Conservation (phyloP, 2,329 filamentous ascomycete genomes). For the Pestalotiopsis sp. region DNA sequence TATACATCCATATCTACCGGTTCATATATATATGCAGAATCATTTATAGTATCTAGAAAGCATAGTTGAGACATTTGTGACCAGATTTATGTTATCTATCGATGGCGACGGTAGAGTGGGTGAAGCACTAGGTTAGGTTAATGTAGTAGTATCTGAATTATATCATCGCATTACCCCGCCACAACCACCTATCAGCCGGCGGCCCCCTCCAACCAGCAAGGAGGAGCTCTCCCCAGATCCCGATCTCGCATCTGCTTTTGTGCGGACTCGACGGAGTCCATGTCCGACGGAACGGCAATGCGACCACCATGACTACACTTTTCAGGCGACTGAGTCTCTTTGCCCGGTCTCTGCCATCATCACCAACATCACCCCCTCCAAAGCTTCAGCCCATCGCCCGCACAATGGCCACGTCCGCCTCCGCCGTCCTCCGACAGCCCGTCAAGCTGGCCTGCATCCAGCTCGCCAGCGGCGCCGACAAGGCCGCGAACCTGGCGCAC, state of each 20-base stretch:
- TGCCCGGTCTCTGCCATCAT: slow-evolving; percentile 12
- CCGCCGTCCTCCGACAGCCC: slow-evolving; percentile 66
- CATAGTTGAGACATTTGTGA: too few relatives aligned
- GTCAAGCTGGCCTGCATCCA: slow-evolving; percentile 82
- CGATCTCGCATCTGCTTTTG: slow-evolving; percentile 3
- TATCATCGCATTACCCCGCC: background rate
- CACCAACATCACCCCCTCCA: slow-evolving; percentile 8
- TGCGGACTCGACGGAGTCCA: background rate
- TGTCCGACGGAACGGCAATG: slow-evolving; percentile 11
- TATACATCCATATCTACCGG: too few relatives aligned
- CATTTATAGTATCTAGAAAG: too few relatives aligned
- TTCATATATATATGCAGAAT: too few relatives aligned
- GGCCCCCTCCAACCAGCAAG: background rate
- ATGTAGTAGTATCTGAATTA: background rate
- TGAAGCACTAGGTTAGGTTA: too few relatives aligned
- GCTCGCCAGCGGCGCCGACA: slow-evolving; percentile 79
- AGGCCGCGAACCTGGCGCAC: slow-evolving; percentile 77
- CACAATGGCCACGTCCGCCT: slow-evolving; percentile 27
- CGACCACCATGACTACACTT: slow-evolving; percentile 26
- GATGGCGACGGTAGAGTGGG: too few relatives aligned
- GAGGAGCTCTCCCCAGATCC: background rate
- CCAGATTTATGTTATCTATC: too few relatives aligned
- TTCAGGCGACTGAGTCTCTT: slow-evolving; percentile 22
- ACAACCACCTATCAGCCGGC: background rate
- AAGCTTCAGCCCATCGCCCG: slow-evolving; percentile 17